Percentiles rank a stretch among this genome's conserved stretches.
Conservation (phyloP, 1,139 yeast genomes). For the Geotrichum phurueaensis region DNA sequence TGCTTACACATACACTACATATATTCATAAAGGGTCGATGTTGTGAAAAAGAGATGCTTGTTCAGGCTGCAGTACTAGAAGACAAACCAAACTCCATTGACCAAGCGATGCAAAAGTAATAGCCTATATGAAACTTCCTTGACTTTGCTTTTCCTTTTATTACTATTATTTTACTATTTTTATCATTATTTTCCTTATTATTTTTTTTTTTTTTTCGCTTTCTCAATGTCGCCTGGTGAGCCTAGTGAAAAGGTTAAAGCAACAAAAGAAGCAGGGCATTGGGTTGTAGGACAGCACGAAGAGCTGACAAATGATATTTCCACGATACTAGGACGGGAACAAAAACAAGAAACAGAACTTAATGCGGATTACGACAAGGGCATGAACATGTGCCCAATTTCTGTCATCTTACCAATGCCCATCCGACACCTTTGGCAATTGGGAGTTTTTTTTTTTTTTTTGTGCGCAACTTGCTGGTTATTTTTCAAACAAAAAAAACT, state of each 20-base stretch:
- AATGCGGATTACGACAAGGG: too few species aligned
- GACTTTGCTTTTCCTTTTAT: background rate
- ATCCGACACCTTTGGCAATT: too few species aligned
- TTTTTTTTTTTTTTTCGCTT: too few species aligned
- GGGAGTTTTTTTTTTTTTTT: too few species aligned
- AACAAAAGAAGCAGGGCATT: background rate
- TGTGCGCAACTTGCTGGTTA: too few species aligned
- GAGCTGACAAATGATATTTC: background rate
- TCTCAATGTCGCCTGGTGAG: too few species aligned
- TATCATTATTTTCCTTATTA: background rate
- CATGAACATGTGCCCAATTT: too few species aligned
- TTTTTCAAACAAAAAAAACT: background rate
- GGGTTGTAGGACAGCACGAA: background rate
- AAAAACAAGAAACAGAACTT: background rate
- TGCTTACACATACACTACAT: too few species aligned
- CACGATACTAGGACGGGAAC: background rate
- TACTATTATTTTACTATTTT: too few species aligned
- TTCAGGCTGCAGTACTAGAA: background rate
- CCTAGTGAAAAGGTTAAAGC: too few species aligned
- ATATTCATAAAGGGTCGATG: background rate
- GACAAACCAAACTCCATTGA: background rate
- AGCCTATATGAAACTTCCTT: too few species aligned
- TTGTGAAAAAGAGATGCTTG: background rate
- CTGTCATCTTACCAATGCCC: too few species aligned
- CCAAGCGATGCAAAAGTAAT: background rate